Conservation (phyloP, 2,329 filamentous ascomycete genomes). For the Colletotrichum melonis region DNA sequence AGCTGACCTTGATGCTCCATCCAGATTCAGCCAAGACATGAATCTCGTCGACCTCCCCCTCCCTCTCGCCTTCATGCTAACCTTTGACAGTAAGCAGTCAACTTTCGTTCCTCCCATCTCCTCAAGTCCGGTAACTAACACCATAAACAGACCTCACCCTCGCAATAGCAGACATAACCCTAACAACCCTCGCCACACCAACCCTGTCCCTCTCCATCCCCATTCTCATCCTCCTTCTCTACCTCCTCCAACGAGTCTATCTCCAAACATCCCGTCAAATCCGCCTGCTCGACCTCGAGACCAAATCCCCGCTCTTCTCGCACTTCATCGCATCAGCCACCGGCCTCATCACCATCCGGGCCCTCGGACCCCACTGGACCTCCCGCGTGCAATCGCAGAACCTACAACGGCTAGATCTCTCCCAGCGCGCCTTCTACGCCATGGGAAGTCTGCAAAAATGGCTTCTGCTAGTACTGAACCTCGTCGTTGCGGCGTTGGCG, state of each 20-base stretch:
- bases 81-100: constrained; percentile 9
- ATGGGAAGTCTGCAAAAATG: constrained; percentile 68
- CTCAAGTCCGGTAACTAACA: neutral
- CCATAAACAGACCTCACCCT: constrained; percentile 4
- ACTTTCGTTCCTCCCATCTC: no score
- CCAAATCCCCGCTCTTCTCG: constrained; percentile 52
- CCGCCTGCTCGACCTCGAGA: constrained; percentile 54
- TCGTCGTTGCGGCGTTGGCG: constrained; percentile 59
- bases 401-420: constrained; percentile 60
- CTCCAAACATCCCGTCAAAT: constrained; percentile 56
- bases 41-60: constrained; percentile 41
- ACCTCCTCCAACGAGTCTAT: constrained; percentile 49
- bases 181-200: constrained; percentile 56
- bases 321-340: constrained; percentile 58
- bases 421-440: constrained; percentile 68
- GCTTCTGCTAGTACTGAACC: constrained; percentile 63
- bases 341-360: constrained; percentile 62
- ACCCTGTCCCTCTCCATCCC: constrained; percentile 60
- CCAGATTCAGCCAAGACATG: constrained; percentile 43
- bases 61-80: constrained; percentile 40
- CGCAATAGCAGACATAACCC: constrained; percentile 53
- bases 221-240: constrained; percentile 41
- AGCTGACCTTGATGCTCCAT: neutral
- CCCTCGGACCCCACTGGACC: constrained; percentile 61
- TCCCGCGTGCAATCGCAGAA: constrained; percentile 55